Base-by-base conservation (phyloP, 2,329 filamentous ascomycete species). In the Beauveria sp. region DNA sequence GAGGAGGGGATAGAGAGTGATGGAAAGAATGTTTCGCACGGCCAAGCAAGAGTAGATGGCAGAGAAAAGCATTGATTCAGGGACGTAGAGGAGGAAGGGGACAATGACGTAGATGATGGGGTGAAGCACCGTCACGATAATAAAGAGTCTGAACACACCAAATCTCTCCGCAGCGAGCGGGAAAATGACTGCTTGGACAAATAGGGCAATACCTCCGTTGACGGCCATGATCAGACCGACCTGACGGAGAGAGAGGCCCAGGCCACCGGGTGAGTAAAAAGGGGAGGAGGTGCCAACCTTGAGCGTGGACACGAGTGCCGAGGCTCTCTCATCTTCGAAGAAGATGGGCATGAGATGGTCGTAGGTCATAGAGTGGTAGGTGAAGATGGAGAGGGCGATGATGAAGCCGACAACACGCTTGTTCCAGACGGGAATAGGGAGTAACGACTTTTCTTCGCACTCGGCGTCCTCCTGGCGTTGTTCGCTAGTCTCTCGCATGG, bases 331-430 rank as follows among this genome's bases (percentile, higher is more conserved):
- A 67, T 96, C 92, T 72, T 97, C 92, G 56, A 96, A 85, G 75
- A 96, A 97, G 63, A 97, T 96, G 8, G 92, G 92, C 59, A 96
- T 80, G 1, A 97, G 82, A 71, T 96, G 90, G 70, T 97, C 93
- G 74, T 91, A 97, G 0, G 89, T 92, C 92, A 97, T 97, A 43
- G 89, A 91, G 75, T 97, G 92, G 71, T 96, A 96, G 5, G 91
- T 94, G 76, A 96, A 96, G 64, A 97, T 90, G 50, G 89, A 90
- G 53, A 97, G 77, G 1, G 92, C 88, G n/a, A 91, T 69, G 44
- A 94, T 85, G 58, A 96, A 83, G 73, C 89, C 86, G 66, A 90
- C 78, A 63, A 96, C 86, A 46, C 83, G 83, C 73, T 79, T 79
- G 72, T 76, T 79, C 73, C 81, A 84, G 63, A 83, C 78, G 67